Evolutionary conservation across 2,329 filamentous ascomycete genomes (phyloP).

Genomic region (Venturia effusa): DNA sequence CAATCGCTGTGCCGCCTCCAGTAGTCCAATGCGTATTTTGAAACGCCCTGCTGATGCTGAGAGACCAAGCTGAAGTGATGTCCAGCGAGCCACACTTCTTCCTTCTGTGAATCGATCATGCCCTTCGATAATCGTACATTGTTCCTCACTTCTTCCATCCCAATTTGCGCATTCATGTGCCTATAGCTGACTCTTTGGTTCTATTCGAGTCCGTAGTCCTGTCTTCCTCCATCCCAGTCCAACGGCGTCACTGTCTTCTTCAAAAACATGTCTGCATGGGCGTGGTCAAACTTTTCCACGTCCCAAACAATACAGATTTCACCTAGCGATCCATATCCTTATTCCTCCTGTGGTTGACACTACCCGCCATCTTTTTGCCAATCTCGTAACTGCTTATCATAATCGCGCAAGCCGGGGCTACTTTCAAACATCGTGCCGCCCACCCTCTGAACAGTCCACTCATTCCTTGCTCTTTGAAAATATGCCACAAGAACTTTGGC

Average conservation of each 20-base stretch:
- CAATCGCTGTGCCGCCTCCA: background rate
- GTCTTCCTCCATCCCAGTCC: background rate
- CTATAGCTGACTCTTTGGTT: background rate
- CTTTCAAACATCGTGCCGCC: conserved; percentile 84
- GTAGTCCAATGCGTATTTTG: background rate
- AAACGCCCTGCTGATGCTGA: background rate
- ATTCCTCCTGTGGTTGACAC: conserved; percentile 55
- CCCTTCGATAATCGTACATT: background rate
- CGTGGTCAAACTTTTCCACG: background rate
- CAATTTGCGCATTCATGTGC: too few relatives aligned
- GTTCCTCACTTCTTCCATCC: background rate
- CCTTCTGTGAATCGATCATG: background rate
- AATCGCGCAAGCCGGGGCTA: conserved; percentile 92
- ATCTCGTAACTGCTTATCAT: conserved; percentile 99
- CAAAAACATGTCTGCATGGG: background rate
- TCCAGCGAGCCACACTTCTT: background rate
- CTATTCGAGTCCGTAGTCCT: background rate
- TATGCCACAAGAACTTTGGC: conserved; percentile 76
- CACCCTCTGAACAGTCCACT: conserved; percentile 81
- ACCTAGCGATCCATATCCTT: background rate
- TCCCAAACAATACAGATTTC: background rate
- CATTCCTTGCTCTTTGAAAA: conserved; percentile 74
- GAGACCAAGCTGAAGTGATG: background rate
- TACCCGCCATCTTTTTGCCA: conserved; percentile 76
- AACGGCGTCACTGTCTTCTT: too few relatives aligned